phyloP scores from a whole-genome alignment of 2,329 filamentous ascomycete genomes.

The Rutstroemia sp. region DNA sequence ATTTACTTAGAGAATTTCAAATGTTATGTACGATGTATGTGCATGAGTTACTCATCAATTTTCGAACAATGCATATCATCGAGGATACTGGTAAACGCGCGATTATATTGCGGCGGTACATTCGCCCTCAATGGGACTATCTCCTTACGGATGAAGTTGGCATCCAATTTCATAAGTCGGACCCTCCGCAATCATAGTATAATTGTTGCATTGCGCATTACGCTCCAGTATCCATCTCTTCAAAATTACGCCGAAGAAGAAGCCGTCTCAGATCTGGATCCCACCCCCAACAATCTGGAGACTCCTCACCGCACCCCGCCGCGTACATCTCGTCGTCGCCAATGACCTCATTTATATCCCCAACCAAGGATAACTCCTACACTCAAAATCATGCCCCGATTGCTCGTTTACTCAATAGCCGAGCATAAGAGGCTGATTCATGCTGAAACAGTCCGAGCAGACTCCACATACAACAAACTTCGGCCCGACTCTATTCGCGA shows the following conservation, averaged over 20 bases:
- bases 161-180: too few relatives aligned
- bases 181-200: too few relatives aligned
- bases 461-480: background rate
- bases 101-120: too few relatives aligned
- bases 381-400: background rate
- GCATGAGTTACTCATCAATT: too few relatives aligned
- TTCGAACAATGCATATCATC: too few relatives aligned
- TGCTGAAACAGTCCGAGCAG: background rate
- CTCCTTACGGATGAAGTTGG: too few relatives aligned
- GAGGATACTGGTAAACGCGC: too few relatives aligned
- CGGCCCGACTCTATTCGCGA: background rate
- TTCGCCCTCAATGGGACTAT: too few relatives aligned
- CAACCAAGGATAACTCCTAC: background rate
- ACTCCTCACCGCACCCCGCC: background rate
- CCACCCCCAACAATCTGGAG: background rate
- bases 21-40: too few relatives aligned
- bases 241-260: background rate
- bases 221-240: too few relatives aligned
- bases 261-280: background rate
- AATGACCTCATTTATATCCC: slow-evolving; percentile 1
- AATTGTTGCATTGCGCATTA: too few relatives aligned
- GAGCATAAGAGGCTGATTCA: background rate
- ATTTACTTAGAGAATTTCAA: too few relatives aligned
- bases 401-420: background rate
- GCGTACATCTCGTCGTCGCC: background rate